Base-by-base conservation (phyloP, 192 early-diverging fungal genomes). In the Globomyces pollinis-pini region DNA sequence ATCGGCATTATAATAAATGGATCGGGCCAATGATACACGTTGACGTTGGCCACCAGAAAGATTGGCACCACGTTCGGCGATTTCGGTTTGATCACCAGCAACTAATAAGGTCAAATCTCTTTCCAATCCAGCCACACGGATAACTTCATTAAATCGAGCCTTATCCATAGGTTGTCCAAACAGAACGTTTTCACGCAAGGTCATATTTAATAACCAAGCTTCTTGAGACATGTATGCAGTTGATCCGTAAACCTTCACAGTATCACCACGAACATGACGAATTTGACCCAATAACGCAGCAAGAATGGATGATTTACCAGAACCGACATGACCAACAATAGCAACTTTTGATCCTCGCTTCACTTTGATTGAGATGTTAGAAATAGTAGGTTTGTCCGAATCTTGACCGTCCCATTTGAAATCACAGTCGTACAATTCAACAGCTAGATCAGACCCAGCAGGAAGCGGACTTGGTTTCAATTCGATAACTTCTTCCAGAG, bases 111-210 rank as follows among this genome's bases (percentile, higher is more conserved):
- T 70, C 61, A 93, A 61, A 72, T 91, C 89, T 2, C 78, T 72
- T 24, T 63, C 71, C 4, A 89, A 60, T 0, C 81, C 80, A 59
- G 81, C 83, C 0, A 81, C 77, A 5, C 78, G 68, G 1, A 90
- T 50, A 31, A 83, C 75, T 28, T 78, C 74, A 49, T 75, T 63
- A 72, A 86, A 90, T 11, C 60, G 68, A 44, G 60, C 50, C 15
- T 60, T 57, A 43, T 94, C 77, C 38, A 71, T 83, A 0, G 63
- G 45, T 5, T 73, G 76, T 0, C 90, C 88, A 72, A 94, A 91
- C 26, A 90, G 36, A 70, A 91, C 83, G 58, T 94, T 94, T 5
- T 84, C 83, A 16, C 80, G 76, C n/a, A 91, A 65, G 0, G 87
- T 84, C 1, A 62, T 64, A 62, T 88, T 89, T 42, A 87, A 60